phyloP scores from a whole-genome alignment of 768 basidiomycete species.

The Lentinula sp. region DNA sequence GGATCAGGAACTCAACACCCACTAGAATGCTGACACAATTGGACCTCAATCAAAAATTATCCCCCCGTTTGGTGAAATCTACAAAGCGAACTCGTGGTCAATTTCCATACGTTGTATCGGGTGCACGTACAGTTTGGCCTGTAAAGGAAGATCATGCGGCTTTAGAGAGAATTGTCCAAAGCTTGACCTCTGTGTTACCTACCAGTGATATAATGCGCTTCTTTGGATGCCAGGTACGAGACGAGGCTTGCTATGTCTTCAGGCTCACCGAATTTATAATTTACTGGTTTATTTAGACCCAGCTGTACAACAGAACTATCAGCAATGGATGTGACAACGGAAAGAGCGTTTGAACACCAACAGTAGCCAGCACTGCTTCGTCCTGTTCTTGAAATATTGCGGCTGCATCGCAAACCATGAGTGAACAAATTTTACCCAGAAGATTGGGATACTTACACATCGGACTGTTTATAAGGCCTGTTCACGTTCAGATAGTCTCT shows the following conservation, averaged over 20 bases:
- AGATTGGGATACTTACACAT: neutral
- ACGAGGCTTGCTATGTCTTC: conserved; percentile 20
- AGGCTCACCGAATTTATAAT: conserved; percentile 1
- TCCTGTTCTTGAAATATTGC: neutral
- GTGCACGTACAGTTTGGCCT: conserved; percentile 5
- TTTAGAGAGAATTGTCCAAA: neutral
- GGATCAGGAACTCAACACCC: neutral
- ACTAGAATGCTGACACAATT: too few relatives aligned
- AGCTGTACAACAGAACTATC: neutral
- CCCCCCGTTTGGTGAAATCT: neutral
- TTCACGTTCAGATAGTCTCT: neutral
- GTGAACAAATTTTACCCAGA: neutral
- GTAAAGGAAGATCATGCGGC: neutral
- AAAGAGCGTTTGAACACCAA: neutral
- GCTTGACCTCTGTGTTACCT: neutral
- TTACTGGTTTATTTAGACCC: conserved; percentile 8
- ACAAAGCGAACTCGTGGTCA: too few relatives aligned
- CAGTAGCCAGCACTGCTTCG: neutral
- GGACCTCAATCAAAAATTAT: neutral
- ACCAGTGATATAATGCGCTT: conserved; percentile 21
- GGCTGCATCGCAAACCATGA: neutral
- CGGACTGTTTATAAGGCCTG: neutral
- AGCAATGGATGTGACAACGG: neutral
- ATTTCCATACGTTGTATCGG: neutral
- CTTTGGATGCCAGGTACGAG: conserved; percentile 24